Percentiles rank a stretch among this genome's conserved stretches.
These are phyloP conservation scores for Rhizopogon vesiculosus DNA, from an alignment of 768 basidiomycete species.

Conservation along the genomic window DNA sequence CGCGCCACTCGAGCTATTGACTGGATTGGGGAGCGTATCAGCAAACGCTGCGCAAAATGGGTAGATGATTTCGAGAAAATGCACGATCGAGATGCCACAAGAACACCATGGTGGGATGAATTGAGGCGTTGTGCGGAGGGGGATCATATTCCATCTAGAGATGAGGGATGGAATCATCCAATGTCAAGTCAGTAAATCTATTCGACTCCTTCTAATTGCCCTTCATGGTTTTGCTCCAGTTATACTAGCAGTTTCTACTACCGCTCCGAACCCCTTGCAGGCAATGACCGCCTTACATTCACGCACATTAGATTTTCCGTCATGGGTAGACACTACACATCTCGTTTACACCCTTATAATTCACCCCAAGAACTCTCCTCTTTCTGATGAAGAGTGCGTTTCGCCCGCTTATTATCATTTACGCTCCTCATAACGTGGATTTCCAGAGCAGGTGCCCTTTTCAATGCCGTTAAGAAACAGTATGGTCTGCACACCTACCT, in stretches of 20 bases:
- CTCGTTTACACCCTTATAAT: conserved; percentile 75
- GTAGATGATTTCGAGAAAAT: conserved; percentile 56
- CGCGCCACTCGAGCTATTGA: conserved; percentile 79
- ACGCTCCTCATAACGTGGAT: conserved; percentile 5
- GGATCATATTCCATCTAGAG: conserved; percentile 64
- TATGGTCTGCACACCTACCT: conserved; percentile 76
- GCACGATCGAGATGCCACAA: conserved; percentile 33
- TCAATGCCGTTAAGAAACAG: conserved; percentile 86
- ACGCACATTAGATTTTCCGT: conserved; percentile 59
- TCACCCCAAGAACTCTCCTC: conserved; percentile 62
- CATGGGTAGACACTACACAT: conserved; percentile 75
- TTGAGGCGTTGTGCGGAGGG: conserved; percentile 72
- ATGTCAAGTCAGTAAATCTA: conserved; percentile 54
- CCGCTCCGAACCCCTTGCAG: conserved; percentile 77
- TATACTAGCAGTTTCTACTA: conserved; percentile 77
- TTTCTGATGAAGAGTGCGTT: conserved; percentile 79
- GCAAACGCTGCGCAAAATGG: conserved; percentile 62
- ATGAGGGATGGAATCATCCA: conserved; percentile 87
- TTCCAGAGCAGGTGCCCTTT: conserved; percentile 66
- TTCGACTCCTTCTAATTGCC: conserved; percentile 7
- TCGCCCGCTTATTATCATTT: not conserved
- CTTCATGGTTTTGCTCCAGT: conserved; percentile 40
- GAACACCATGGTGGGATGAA: conserved; percentile 89
- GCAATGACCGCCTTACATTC: conserved; percentile 74
- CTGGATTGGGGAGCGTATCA: conserved; percentile 77